Evolutionary conservation across 495 filamentous ascomycete species (phyloP).

Genomic region (Lichenothelia convexa): DNA sequence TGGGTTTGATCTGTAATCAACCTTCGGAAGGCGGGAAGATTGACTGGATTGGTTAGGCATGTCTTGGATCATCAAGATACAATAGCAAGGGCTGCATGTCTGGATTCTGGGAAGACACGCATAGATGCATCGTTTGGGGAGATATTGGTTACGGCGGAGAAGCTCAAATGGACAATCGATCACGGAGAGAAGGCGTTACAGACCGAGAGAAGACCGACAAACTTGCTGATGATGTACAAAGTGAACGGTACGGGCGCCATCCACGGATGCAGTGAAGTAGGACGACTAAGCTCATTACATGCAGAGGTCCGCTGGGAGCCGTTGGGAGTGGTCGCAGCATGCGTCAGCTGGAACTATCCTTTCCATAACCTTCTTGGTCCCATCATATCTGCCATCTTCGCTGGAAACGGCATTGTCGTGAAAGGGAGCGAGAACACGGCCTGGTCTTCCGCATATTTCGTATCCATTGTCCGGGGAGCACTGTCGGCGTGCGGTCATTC

Average conservation of each 20-base stretch:
- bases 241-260: too few species aligned
- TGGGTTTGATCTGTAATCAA: slow-evolving; percentile 20
- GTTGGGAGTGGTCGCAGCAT: slow-evolving; percentile 76
- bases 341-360: slow-evolving; percentile 91
- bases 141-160: slow-evolving; percentile 82
- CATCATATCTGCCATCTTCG: slow-evolving; percentile 75
- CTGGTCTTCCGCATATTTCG: slow-evolving; percentile 72
- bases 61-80: slow-evolving; percentile 79
- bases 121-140: slow-evolving; percentile 87
- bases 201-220: slow-evolving; percentile 55
- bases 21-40: neutral
- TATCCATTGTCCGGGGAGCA: slow-evolving; percentile 56
- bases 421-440: slow-evolving; percentile 89
- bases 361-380: slow-evolving; percentile 93
- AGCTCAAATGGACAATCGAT: slow-evolving; percentile 81
- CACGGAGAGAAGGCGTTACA: slow-evolving; percentile 73
- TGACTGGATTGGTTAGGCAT: slow-evolving; percentile 26
- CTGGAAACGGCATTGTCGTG: slow-evolving; percentile 81
- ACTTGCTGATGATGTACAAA: slow-evolving; percentile 91
- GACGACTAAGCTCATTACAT: too few species aligned
- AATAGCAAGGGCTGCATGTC: slow-evolving; percentile 69
- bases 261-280: too few species aligned
- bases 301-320: slow-evolving; percentile 83
- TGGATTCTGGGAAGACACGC: slow-evolving; percentile 95
- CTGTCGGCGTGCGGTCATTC: slow-evolving; percentile 71